Conservation (phyloP, 345 rosid genomes). For the Melastoma malabathricum region DNA sequence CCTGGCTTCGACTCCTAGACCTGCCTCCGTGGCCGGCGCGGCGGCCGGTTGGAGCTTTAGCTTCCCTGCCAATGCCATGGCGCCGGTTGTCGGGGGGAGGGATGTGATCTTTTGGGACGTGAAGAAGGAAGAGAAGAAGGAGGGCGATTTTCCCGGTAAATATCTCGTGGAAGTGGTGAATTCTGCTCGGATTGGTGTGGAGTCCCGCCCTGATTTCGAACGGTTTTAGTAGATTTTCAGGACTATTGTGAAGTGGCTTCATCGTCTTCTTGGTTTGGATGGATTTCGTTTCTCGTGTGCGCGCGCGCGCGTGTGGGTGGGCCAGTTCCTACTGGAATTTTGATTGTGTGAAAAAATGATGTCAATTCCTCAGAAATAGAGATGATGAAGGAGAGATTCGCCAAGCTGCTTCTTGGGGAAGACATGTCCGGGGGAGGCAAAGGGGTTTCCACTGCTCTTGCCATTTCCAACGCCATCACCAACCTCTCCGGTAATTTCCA, state of each 20-base stretch:
- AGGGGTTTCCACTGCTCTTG: constrained; percentile 96
- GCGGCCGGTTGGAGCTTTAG: constrained; percentile 17
- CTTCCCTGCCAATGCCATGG: constrained; percentile 24
- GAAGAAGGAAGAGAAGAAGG: constrained; percentile 49
- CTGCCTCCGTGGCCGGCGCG: constrained; percentile 2
- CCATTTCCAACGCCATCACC: constrained; percentile 95
- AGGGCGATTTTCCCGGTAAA: constrained; percentile 53
- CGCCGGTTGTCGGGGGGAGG: constrained; percentile 11
- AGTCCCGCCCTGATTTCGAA: no score
- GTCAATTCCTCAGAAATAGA: constrained; percentile 40
- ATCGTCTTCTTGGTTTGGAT: no score
- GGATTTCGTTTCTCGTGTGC: no score
- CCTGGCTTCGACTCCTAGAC: constrained; percentile 46
- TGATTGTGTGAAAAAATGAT: no score
- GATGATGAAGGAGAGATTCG: constrained; percentile 98
- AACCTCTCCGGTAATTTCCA: constrained; percentile 69
- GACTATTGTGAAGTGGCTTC: no score
- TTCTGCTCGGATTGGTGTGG: no score
- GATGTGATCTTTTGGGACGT: constrained; percentile 25
- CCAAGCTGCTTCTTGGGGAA: constrained; percentile 91
- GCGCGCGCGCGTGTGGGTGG: no score
- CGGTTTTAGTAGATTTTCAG: no score
- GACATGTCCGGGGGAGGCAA: constrained; percentile 99
- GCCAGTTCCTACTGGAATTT: no score
- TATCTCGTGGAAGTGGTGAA: background rate